These are phyloP conservation scores for Hypoxylon subgilvum DNA, from an alignment of 495 filamentous ascomycete genomes.

Conservation along the genomic window DNA sequence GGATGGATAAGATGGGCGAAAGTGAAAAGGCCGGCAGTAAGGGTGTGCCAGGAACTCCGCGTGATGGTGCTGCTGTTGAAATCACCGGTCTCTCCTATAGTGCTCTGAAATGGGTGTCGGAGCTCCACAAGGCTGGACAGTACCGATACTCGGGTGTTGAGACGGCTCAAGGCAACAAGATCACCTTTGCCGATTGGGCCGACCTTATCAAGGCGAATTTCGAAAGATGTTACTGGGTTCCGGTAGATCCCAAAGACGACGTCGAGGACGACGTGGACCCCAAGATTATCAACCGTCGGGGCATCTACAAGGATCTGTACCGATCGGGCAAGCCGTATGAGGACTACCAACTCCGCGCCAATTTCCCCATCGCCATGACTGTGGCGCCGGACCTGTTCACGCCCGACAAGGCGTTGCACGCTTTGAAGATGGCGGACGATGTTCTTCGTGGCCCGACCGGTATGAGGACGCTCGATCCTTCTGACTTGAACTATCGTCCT, in stretches of 20 bases:
- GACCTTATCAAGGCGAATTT: constrained; percentile 81
- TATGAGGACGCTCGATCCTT: constrained; percentile 94
- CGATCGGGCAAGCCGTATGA: constrained; percentile 91
- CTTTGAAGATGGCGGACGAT: constrained; percentile 78
- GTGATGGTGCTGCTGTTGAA: constrained; percentile 94
- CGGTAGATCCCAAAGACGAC: constrained; percentile 70
- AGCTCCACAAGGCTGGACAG: constrained; percentile 66
- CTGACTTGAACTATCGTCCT: constrained; percentile 88
- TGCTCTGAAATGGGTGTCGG: constrained; percentile 77
- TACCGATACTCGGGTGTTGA: constrained; percentile 77
- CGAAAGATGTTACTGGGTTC: constrained; percentile 88
- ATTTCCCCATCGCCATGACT: constrained; percentile 95
- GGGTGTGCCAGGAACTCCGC: constrained; percentile 90
- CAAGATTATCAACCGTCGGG: constrained; percentile 79
- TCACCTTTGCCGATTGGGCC: constrained; percentile 84
- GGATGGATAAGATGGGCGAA: constrained; percentile 99
- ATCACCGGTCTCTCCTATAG: constrained; percentile 93
- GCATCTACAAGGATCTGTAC: constrained; percentile 98
- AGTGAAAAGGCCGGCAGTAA: constrained; percentile 87
- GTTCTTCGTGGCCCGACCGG: constrained; percentile 84
- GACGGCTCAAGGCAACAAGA: constrained; percentile 60
- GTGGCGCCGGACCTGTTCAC: constrained; percentile 89
- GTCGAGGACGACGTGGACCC: constrained; percentile 80
- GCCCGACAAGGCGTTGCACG: constrained; percentile 72
- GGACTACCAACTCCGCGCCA: constrained; percentile 93